Percentiles rank a stretch among this genome's conserved stretches.
phyloP scores from a whole-genome alignment of 2,329 filamentous ascomycete genomes.

The Tolypocladium sp. region DNA sequence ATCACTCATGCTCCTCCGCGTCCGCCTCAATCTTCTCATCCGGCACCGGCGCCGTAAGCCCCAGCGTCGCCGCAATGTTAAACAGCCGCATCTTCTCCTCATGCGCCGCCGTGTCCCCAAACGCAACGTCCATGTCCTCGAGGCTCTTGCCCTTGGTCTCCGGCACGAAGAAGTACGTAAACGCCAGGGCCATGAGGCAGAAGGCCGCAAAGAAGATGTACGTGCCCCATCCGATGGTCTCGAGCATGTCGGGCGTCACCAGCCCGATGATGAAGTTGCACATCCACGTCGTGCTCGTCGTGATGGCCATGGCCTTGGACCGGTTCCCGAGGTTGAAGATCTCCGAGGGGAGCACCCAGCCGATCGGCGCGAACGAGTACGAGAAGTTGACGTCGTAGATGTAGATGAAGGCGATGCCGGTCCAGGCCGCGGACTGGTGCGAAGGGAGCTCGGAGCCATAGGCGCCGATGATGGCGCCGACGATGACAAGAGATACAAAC shows the following conservation, averaged over 20 bases:
- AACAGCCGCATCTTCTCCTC: constrained; percentile 21
- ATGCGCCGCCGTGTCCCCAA: constrained; percentile 27
- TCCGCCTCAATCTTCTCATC: constrained; percentile 8
- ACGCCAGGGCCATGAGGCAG: constrained; percentile 37
- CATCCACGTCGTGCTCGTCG: constrained; percentile 37
- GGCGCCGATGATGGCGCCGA: constrained; percentile 38
- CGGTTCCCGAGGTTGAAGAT: constrained; percentile 49
- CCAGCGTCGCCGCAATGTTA: constrained; percentile 15
- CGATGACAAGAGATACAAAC: constrained; percentile 46
- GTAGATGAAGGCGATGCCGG: constrained; percentile 57
- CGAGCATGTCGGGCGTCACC: constrained; percentile 37
- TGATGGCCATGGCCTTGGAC: constrained; percentile 51
- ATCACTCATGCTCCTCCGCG: neutral
- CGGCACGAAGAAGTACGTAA: constrained; percentile 45
- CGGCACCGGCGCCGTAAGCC: constrained; percentile 12
- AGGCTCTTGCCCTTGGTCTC: constrained; percentile 47
- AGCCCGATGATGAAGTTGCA: constrained; percentile 26
- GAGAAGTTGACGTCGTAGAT: constrained; percentile 55
- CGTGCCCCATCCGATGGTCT: constrained; percentile 39
- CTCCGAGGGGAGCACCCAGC: constrained; percentile 57
- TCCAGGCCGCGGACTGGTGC: constrained; percentile 32
- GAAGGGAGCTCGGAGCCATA: constrained; percentile 23
- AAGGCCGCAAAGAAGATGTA: constrained; percentile 54
- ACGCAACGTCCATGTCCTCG: constrained; percentile 46
- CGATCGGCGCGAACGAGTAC: constrained; percentile 53